These are phyloP conservation scores for Erigeron canadensis DNA, from an alignment of 129 eudicot genomes.

Conservation along the genomic window DNA sequence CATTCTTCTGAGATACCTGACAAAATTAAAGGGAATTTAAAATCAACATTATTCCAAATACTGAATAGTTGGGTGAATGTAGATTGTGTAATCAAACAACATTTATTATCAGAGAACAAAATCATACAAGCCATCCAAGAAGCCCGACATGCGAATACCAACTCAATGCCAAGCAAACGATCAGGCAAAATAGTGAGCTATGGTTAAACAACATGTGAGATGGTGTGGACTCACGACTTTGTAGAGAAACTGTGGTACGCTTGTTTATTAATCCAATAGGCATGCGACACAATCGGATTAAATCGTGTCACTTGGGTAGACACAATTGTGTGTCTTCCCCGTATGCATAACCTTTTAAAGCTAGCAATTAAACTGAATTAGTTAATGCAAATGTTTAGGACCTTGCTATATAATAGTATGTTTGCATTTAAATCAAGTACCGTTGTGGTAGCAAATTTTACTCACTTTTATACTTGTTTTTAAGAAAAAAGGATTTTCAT, in stretches of 20 bases:
- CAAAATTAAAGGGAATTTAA: not conserved
- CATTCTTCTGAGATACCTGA: slow-evolving; percentile 41
- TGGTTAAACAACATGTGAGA: not conserved
- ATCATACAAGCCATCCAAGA: not conserved
- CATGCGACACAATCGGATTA: too few species aligned
- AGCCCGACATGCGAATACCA: not conserved
- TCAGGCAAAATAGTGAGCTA: not conserved
- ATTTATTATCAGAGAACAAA: slow-evolving; percentile 2
- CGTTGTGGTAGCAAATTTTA: not conserved
- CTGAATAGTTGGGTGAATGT: not conserved
- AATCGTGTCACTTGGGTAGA: not conserved
- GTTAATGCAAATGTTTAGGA: slow-evolving; percentile 12
- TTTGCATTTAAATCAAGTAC: too few species aligned
- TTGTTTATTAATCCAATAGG: not conserved
- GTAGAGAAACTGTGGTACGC: not conserved
- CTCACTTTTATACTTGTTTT: not conserved
- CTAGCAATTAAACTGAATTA: not conserved
- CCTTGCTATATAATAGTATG: not conserved
- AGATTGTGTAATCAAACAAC: not conserved
- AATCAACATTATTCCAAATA: slow-evolving; percentile 5
- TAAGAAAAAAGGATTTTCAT: not conserved
- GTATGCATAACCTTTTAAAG: not conserved
- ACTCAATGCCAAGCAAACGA: not conserved
- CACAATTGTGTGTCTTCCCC: slow-evolving; percentile 10
- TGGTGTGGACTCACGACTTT: not conserved